A percentile compares a stretch with the other conserved stretches of the same genome.
These are phyloP conservation scores for Cenchrus americanus DNA, from an alignment of 176 grass and related monocot species.

Conservation along the genomic window DNA sequence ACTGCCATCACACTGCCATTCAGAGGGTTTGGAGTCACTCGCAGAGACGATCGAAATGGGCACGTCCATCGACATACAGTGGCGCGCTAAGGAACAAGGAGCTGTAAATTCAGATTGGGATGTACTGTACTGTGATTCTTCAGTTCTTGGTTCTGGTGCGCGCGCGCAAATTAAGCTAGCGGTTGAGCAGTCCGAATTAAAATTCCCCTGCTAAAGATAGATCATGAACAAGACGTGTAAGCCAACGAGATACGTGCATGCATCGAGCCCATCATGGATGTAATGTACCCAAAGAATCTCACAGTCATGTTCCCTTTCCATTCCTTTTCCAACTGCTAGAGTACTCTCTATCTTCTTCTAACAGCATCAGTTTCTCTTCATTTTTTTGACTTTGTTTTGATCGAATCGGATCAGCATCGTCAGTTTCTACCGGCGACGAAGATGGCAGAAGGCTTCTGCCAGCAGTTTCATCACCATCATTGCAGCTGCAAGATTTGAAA, in stretches of 20 bases:
- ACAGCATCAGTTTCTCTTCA: background rate
- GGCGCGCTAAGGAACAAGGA: background rate
- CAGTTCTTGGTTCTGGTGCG: background rate
- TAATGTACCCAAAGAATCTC: constrained; percentile 14
- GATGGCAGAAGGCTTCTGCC: background rate
- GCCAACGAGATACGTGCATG: background rate
- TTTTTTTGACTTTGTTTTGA: too few species aligned
- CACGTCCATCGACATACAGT: too few species aligned
- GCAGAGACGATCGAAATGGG: background rate
- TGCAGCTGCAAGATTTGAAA: background rate
- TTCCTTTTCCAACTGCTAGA: background rate
- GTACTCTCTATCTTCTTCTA: background rate
- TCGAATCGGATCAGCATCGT: too few species aligned
- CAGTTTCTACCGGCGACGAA: background rate
- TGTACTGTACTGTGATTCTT: background rate
- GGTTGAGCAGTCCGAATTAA: background rate
- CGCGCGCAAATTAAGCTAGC: background rate
- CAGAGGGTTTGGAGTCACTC: background rate
- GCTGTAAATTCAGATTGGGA: background rate
- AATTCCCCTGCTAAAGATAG: background rate
- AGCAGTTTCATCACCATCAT: background rate
- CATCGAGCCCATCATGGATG: constrained; percentile 15
- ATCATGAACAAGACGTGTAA: constrained; percentile 40
- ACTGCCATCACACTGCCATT: background rate
- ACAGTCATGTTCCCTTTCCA: background rate